Evolutionary conservation across 2,329 filamentous ascomycete genomes (phyloP), one percentile per base, ranked within the genome.

Genomic region (Colletotrichum scovillei): DNA sequence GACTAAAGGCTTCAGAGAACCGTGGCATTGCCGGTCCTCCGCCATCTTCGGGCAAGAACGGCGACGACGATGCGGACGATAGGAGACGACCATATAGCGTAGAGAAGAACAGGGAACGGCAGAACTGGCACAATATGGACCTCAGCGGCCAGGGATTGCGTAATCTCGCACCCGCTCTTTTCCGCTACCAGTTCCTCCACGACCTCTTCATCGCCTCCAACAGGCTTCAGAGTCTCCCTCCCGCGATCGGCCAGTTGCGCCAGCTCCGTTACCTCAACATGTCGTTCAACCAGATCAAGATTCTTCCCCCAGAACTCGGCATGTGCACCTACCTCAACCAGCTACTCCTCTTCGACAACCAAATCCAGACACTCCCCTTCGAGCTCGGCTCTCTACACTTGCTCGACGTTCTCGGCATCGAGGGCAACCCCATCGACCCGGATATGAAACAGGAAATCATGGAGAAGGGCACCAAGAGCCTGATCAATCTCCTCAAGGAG

Each of bases 151-250:
- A 98, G 85, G 96, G 96, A 24, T 87, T 99, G 62, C 93, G 95
- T 77, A 94, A 95, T 72, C 87, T 99, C 38, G 92, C 95, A 1
- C 86, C 90, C 9, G 90, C 93, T 57, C 87, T 99, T 38, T 98
- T 98, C 85, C 88, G 90, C 77, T 99, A 98, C 83, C 89, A 89
- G 57, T 98, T 99, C 82, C 87, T 99, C 69, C 94, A 94, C 76
- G 96, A 97, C 83, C 90, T 99, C 35, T 98, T 97, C 82, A 91
- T 99, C 75, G 95, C 95, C 78, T 96, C 95, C 77, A 99, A 99
- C 87, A 95, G 95, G 81, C 89, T 99, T 72, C 91, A 91, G 32
- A 88, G 89, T 58, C 86, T 99, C n/a, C 95, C 96, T 14, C 86
- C 93, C 49, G 88, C 92, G 26, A 95, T 99, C 80, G 95, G 97